Evolutionary conservation across 495 filamentous ascomycete genomes (phyloP), one percentile per base, ranked within the genome.

Genomic region (Penicillium canescens): DNA sequence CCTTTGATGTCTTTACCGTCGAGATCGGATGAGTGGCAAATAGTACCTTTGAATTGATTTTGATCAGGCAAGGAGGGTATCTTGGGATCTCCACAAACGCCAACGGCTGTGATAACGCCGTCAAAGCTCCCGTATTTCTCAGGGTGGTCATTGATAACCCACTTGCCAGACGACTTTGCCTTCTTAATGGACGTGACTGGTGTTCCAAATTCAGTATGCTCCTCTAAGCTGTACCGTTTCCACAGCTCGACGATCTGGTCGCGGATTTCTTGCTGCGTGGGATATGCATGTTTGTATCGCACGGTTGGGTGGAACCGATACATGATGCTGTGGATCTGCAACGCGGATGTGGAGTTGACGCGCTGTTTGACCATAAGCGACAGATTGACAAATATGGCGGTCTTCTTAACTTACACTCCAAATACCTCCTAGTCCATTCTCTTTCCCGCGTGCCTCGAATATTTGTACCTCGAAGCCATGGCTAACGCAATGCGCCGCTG

Each of bases 241-340:
- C 90, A 96, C 0, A 95, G 67, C 42, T 85, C 66, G 18, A 78
- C 74, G 24, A 94, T 86, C 60, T 90, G 82, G 13, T 78, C 76
- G 28, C 89, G 75, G 55, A 94, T 92, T 56, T 89, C 82, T 52
- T 84, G 67, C 31, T 88, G 83, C 42, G 85, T 79, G 1, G 91
- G 91, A 62, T 94, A 94, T 38, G 88, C 87, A 10, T 71, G 69
- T n/a, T 77, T 70, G 82, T 88, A 94, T 43, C 76, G 73, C 3
- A 95, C 82, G 0, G 87, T 89, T 0, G 90, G 91, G 53, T 92
- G 89, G 67, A 94, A 96, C 26, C 91, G 83, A 68, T 92, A 94
- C 89, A 94, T 92, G 53, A 92, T 70, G 36, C 85, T 89, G 65
- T 94, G 88, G 34, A 94, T 90, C 58, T 94, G 90, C 0, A 94